Conservation (phyloP, 2,329 filamentous ascomycete species). For the Monosporascus sp. region DNA sequence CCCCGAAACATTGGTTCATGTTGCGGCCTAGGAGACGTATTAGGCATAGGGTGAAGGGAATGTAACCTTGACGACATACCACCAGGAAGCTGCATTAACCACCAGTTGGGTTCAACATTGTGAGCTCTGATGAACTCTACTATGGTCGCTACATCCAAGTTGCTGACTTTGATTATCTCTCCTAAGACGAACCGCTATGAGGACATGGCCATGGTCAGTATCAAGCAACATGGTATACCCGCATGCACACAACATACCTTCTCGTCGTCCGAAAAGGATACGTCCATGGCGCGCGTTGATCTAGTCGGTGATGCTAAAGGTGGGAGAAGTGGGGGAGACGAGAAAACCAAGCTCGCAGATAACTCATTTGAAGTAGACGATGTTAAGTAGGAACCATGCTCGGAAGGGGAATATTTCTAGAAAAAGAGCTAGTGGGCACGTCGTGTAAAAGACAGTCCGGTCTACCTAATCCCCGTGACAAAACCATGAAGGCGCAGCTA, state of each 20-base stretch:
- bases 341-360: conserved; percentile 19
- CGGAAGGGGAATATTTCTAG: conserved; percentile 12
- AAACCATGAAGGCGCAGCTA: not conserved
- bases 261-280: conserved; percentile 44
- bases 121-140: conserved; percentile 41
- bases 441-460: not conserved
- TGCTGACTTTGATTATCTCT: conserved; percentile 53
- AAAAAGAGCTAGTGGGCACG: not conserved
- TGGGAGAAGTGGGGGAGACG: conserved; percentile 19
- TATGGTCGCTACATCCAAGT: conserved; percentile 40
- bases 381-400: conserved; percentile 10
- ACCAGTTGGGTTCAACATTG: conserved; percentile 38
- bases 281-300: conserved; percentile 32
- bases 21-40: conserved; percentile 33
- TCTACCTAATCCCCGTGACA: not conserved
- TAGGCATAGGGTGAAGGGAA: conserved; percentile 3
- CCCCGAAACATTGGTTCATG: conserved; percentile 39
- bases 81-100: conserved; percentile 41
- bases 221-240: not conserved
- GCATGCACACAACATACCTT: conserved; percentile 36
- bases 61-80: conserved; percentile 29
- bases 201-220: conserved; percentile 11
- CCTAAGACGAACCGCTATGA: conserved; percentile 51
- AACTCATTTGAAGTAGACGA: conserved; percentile 28
- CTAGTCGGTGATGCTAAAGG: conserved; percentile 13